These are phyloP conservation scores for Diaporthe aspalathi DNA, from an alignment of 2,329 filamentous ascomycete species.

Conservation along the genomic window DNA sequence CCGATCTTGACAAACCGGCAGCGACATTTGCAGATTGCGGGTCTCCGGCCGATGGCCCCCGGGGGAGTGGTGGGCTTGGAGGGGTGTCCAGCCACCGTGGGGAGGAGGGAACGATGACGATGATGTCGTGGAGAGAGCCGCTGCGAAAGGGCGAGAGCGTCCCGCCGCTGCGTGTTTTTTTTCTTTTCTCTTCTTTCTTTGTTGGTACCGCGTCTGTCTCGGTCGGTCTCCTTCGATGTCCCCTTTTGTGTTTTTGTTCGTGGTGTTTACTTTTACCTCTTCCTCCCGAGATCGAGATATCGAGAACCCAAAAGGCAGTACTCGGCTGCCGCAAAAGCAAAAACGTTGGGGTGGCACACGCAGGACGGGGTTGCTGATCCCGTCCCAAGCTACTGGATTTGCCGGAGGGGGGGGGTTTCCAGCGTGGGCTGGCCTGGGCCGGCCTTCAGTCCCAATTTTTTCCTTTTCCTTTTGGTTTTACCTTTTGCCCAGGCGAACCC, in stretches of 20 bases:
- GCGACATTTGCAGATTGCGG: background rate
- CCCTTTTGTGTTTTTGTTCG: background rate
- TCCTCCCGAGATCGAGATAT: background rate
- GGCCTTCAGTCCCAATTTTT: background rate
- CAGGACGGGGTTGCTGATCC: background rate
- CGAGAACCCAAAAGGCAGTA: no score
- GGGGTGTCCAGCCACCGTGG: conserved; percentile 2
- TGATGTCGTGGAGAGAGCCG: background rate
- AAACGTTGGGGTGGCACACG: conserved; percentile 7
- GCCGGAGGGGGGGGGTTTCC: background rate
- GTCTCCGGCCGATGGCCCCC: conserved; percentile 12
- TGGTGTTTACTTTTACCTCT: background rate
- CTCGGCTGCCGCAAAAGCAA: no score
- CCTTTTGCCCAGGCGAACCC: conserved; percentile 25
- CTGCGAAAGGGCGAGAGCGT: conserved; percentile 6
- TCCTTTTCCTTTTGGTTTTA: background rate
- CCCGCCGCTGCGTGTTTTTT: background rate
- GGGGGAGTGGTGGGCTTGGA: conserved; percentile 5
- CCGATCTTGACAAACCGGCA: conserved; percentile 15
- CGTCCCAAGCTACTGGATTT: conserved; percentile 25
- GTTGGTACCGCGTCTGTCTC: background rate
- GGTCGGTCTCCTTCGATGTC: background rate
- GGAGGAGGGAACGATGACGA: background rate
- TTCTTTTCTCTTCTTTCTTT: background rate
- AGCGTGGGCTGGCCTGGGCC: background rate